Evolutionary conservation across 2,329 filamentous ascomycete species (phyloP), one percentile per base, ranked within the genome.

Genomic region (Exophiala aquamarina): DNA sequence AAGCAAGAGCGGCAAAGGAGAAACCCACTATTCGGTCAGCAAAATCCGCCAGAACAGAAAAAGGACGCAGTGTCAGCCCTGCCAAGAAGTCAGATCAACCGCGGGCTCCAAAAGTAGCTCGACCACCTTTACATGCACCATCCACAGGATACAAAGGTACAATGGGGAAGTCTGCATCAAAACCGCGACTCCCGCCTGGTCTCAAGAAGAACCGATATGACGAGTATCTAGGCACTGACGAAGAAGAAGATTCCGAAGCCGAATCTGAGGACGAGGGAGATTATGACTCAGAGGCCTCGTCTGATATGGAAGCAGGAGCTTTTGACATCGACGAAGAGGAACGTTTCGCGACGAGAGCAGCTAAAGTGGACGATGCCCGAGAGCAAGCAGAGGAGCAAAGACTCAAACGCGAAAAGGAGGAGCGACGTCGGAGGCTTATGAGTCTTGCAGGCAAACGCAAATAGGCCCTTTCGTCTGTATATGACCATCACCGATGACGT

Each of bases 241-340:
- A 74, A 54, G 70, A 74, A 59, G 72, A 74, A 14, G 70, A 66
- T 3, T 67, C 61, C 15, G 64, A 66, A 26, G 65, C 63, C 31
- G 66, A 68, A 41, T 66, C 70, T 47, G 67, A 67, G 40, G 56
- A 56, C 33, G 50, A 58, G 44, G 66, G 70, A 10, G 68, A 70
- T 50, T 68, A 69, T 50, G 70, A 68, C 40, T 73, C 70, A 1
- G 71, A 72, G 43, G 68, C 50, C 29, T 73, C 69, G 6, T 73
- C 70, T n/a, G 73, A 73, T 49, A 76, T 76, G 73, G 73, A 76
- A 59, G 73, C 71, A 40, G 74, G 71, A 17, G 61, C 70, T 15
- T 62, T 66, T 41, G 72, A 75, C 50, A 59, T 76, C 39, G 70
- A 72, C 44, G 52, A 64, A 19, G 73, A 76, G 58, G 73, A 76